Evolutionary conservation across 495 filamentous ascomycete genomes (phyloP), one percentile per base, ranked within the genome.

Genomic region (Penicillium bialowiezense): DNA sequence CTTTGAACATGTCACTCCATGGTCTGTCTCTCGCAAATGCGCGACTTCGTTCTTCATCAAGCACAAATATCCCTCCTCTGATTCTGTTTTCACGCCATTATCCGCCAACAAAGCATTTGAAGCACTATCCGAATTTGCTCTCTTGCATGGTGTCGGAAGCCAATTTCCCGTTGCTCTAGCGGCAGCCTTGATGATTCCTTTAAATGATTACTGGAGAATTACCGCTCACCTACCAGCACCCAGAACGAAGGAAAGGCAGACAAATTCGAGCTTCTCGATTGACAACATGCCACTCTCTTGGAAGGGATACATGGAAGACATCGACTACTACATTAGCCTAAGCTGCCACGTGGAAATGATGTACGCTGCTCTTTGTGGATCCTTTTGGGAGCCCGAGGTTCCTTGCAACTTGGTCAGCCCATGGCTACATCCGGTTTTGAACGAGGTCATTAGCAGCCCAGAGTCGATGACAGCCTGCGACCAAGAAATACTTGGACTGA

Each of bases 331-430:
- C 36, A 54, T 60, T 5, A 51, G 50, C 13, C 24, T 57, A 5
- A 60, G 58, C 29, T 56, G 46, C 26, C 46, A 35, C 21, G 36
- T 47, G 3, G 54, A 52, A 45, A 36, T 43, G 7, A 40, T 60
- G 24, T 56, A 56, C 9, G 56, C 54, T 8, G 38, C 31, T 29
- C 38, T 59, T 3, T 55, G 44, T 38, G 51, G 54, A 7, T 21
- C 38, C 40, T 61, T 61, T 17, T 61, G 51, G 58, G 50, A 57
- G 34, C 47, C 46, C 7, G 32, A 32, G 17, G 19, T 57, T 8
- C 43, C 48, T 19, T 61, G 48, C 40, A 56, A 54, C 26, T 50
- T 60, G 26, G 53, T 52, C 14, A 51, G 50, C 20, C 44, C 54
- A 14, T 56, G 46, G 54, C 26, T 57, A 21, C 47, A 60, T 47